Base-by-base conservation (phyloP, 2,329 filamentous ascomycete species). In the Teratosphaeria nubilosa region DNA sequence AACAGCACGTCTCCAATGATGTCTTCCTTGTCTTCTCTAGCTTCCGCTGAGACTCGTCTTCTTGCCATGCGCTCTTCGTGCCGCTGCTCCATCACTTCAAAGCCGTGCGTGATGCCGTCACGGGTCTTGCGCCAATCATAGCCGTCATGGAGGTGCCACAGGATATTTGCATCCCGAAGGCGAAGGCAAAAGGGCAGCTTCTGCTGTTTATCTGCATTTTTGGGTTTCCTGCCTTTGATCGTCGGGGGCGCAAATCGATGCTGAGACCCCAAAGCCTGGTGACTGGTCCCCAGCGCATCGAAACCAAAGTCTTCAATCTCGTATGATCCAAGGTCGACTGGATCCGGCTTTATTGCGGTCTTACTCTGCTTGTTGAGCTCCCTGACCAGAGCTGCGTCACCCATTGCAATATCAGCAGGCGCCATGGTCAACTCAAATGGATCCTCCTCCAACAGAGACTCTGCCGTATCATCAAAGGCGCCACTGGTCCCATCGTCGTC, bases 141-240 rank as follows among this genome's bases (percentile, higher is more conserved):
- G 1, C 94, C 94, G 76, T 99, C 94, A 72, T 94, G 96, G 1
- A 99, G 77, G 68, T 99, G 95, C 94, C 94, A 99, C 60, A 97
- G 96, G 55, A 96, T 77, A 70, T 97, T 90, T 5, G 96, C 86
- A 68, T 96, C 90, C 27, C 89, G 86, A 16, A 97, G 81, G 5
- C 85, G 84, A 2, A 96, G 79, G 62, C 85, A 86, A 14, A 99
- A 75, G 5, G 92, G 70, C 24, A 71, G 50, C 30, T 50, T 32
- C 25, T 57, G 7, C 32, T 51, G 20, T 32, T 37, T 45, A 55
- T n/a, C 48, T 51, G 25, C 31, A 48, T 27, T 22, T 14, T 11
- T 56, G n/a, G 58, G 59, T 53, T 41, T 60, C 27, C 41, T 31
- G 7, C 31, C 5, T 24, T 54, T 34, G 24, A 51, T 54, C 14